Percentiles rank a stretch among this genome's conserved stretches.
Evolutionary conservation across 2,329 filamentous ascomycete genomes (phyloP).

Genomic region (Dendryphion nanum): DNA sequence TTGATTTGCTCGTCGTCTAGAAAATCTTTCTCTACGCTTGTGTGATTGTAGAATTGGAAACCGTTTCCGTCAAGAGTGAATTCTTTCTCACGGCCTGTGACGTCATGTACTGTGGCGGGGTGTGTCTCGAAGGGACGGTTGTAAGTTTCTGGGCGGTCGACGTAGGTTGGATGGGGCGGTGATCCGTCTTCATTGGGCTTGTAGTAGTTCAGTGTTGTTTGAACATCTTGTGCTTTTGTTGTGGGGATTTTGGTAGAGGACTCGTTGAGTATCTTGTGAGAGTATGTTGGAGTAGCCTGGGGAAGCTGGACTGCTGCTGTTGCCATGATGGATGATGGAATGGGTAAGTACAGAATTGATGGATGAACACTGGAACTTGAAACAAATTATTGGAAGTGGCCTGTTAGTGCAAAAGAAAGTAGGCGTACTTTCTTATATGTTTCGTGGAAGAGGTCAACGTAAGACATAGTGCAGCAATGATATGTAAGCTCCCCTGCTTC

Average conservation of each 20-base stretch:
- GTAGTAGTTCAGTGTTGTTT: constrained; percentile 26
- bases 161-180: constrained; percentile 26
- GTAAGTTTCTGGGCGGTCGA: constrained; percentile 33
- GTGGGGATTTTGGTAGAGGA: constrained; percentile 2
- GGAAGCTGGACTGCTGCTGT: constrained; percentile 26
- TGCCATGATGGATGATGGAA: constrained; percentile 19
- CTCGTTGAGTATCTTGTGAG: constrained; percentile 11
- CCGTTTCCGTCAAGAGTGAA: constrained; percentile 44
- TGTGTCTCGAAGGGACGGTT: constrained; percentile 27
- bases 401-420: no score
- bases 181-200: constrained; percentile 31
- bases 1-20: constrained; percentile 36
- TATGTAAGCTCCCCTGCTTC: constrained; percentile 15
- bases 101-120: constrained; percentile 41
- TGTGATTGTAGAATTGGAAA: constrained; percentile 33
- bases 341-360: no score
- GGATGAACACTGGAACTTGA: no score
- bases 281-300: constrained; percentile 15
- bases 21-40: constrained; percentile 35
- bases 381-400: no score
- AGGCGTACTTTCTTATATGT: no score
- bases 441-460: no score
- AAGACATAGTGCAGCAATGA: background rate
- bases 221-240: constrained; percentile 18
- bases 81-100: constrained; percentile 44